Conservation (phyloP, 345 rosid genomes). For the Acer campestre region DNA sequence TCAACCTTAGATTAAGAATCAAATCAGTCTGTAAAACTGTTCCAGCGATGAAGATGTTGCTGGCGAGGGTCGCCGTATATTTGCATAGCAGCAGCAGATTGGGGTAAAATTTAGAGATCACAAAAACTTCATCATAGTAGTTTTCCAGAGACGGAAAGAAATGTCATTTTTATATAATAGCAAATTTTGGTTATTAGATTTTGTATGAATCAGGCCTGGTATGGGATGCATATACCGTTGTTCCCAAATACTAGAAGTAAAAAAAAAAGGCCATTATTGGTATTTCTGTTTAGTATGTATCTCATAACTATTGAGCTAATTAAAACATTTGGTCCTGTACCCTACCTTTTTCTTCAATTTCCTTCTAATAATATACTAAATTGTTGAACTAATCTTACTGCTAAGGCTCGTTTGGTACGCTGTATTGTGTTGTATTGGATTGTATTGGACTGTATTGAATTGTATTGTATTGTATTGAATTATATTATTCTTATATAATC, state of each 20-base stretch:
- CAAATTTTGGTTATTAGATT: slow-evolving; percentile 31
- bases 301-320: not conserved
- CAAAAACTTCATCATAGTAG: slow-evolving; percentile 21
- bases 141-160: slow-evolving; percentile 21
- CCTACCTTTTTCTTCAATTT: not conserved
- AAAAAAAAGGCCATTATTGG: not conserved
- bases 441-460: too few species aligned
- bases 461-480: too few species aligned
- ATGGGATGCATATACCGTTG: slow-evolving; percentile 22
- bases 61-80: slow-evolving; percentile 23
- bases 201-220: slow-evolving; percentile 26
- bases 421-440: too few species aligned
- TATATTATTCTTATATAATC: too few species aligned
- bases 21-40: slow-evolving; percentile 26
- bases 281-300: slow-evolving; percentile 1
- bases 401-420: too few species aligned
- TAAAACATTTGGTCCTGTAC: not conserved
- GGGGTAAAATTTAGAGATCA: slow-evolving; percentile 24
- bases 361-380: not conserved
- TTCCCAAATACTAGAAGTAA: not conserved
- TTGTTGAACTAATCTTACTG: too few species aligned
- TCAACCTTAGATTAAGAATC: slow-evolving; percentile 18
- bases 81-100: slow-evolving; percentile 11
- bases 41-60: slow-evolving; percentile 54
- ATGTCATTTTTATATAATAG: slow-evolving; percentile 25